phyloP scores from a whole-genome alignment of 1,139 yeast species.

The Fermentozyma sake region DNA sequence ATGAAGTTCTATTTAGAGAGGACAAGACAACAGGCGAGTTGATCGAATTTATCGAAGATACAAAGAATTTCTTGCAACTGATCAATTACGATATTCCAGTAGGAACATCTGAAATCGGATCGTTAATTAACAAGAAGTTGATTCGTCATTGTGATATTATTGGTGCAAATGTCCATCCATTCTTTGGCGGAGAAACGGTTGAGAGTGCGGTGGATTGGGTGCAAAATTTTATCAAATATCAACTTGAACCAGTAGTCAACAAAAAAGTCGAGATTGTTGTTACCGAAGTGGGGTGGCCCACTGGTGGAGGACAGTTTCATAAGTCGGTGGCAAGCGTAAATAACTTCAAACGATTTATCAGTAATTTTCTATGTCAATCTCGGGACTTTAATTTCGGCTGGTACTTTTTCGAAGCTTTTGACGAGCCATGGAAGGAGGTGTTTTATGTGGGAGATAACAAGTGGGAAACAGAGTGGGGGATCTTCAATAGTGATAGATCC shows the following conservation, averaged over 20 bases:
- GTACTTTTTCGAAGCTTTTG: slow-evolving; percentile 70
- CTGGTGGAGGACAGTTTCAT: slow-evolving; percentile 54
- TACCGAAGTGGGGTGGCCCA: slow-evolving; percentile 73
- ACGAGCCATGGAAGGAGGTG: slow-evolving; percentile 64
- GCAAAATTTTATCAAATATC: slow-evolving; percentile 41
- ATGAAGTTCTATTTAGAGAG: slow-evolving; percentile 56
- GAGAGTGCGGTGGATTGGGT: slow-evolving; percentile 52
- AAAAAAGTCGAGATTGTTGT: slow-evolving; percentile 35
- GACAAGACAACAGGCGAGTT: slow-evolving; percentile 41
- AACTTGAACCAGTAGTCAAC: slow-evolving; percentile 28
- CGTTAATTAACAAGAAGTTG: slow-evolving; percentile 29
- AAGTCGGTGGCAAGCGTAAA: slow-evolving; percentile 43
- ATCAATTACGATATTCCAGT: slow-evolving; percentile 39
- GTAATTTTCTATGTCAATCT: slow-evolving; percentile 50
- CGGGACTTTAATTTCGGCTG: slow-evolving; percentile 38
- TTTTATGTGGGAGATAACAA: slow-evolving; percentile 43
- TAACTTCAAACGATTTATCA: slow-evolving; percentile 45
- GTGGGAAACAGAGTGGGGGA: slow-evolving; percentile 76
- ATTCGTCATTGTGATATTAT: slow-evolving; percentile 47
- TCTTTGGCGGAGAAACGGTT: slow-evolving; percentile 56
- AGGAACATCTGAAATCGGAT: slow-evolving; percentile 56
- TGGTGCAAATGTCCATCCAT: slow-evolving; percentile 68
- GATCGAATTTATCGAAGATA: slow-evolving; percentile 37
- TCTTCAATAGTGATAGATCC: slow-evolving; percentile 47
- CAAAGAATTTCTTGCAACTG: slow-evolving; percentile 31